Evolutionary conservation across 1,284 basidiomycete species (phyloP).

Genomic region (Lignosus rhinocerotis): DNA sequence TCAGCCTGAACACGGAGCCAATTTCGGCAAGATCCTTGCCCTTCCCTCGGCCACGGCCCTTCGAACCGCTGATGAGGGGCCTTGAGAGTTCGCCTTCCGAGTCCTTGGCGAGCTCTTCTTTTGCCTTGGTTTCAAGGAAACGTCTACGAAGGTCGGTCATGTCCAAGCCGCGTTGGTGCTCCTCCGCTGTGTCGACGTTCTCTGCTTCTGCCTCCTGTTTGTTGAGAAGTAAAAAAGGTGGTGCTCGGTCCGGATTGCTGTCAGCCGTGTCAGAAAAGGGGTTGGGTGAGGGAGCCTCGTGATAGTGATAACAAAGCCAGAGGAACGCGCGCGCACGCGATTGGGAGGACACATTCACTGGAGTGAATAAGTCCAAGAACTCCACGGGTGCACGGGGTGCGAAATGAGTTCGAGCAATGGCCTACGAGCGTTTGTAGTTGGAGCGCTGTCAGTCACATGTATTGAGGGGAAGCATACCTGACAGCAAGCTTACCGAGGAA

Average conservation of each 20-base stretch:
- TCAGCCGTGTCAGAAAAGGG: slow-evolving; percentile 66
- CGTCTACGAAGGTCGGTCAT: slow-evolving; percentile 66
- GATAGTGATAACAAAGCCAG: slow-evolving; percentile 78
- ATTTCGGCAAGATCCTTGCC: slow-evolving; percentile 19
- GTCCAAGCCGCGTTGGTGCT: slow-evolving; percentile 62
- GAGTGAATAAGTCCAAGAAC: slow-evolving; percentile 69
- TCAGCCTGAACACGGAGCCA: slow-evolving; percentile 10
- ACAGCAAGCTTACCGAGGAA: slow-evolving; percentile 43
- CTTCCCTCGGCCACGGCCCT: slow-evolving; percentile 19
- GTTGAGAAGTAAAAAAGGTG: slow-evolving; percentile 51
- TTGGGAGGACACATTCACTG: slow-evolving; percentile 55
- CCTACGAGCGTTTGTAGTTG: slow-evolving; percentile 35
- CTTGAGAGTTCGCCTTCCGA: slow-evolving; percentile 28
- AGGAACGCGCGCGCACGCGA: slow-evolving; percentile 72
- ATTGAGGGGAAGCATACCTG: not conserved
- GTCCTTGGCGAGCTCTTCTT: slow-evolving; percentile 30
- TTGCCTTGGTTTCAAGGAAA: slow-evolving; percentile 60
- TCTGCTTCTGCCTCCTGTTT: slow-evolving; percentile 52
- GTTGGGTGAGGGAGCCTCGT: slow-evolving; percentile 63
- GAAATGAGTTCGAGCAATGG: slow-evolving; percentile 58
- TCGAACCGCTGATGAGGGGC: slow-evolving; percentile 16
- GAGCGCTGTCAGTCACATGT: slow-evolving; percentile 14
- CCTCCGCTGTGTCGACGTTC: slow-evolving; percentile 69
- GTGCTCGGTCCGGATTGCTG: slow-evolving; percentile 52
- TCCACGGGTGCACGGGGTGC: slow-evolving; percentile 47